Evolutionary conservation across 805 yeast species (phyloP).

Genomic region (Pichia membranifaciens): DNA sequence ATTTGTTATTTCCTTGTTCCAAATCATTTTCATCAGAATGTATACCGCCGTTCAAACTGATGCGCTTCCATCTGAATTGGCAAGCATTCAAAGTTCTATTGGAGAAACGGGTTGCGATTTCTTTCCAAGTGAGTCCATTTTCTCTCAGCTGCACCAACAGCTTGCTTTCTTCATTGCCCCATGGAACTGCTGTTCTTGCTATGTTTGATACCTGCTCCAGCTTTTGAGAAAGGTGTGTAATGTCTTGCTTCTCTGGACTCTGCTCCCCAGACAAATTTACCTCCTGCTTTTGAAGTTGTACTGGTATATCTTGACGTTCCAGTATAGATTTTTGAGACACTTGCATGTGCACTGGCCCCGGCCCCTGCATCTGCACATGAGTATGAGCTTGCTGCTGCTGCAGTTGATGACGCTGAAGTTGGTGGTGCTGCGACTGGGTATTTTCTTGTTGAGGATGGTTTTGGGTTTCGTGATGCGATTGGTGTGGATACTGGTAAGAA

Average conservation of each 20-base stretch:
- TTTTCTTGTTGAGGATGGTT: no score
- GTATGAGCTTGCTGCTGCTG: constrained; percentile 1
- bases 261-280: no score
- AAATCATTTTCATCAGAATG: not conserved
- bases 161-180: constrained; percentile 7
- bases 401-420: not conserved
- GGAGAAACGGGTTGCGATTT: constrained; percentile 6
- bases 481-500: no score
- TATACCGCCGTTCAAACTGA: constrained; percentile 7
- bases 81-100: constrained; percentile 12
- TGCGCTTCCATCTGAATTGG: constrained; percentile 12
- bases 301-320: not conserved
- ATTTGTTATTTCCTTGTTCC: not conserved
- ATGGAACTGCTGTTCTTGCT: constrained; percentile 8
- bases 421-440: no score
- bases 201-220: not conserved
- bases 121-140: constrained; percentile 8
- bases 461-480: no score
- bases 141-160: constrained; percentile 5
- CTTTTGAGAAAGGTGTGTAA: no score
- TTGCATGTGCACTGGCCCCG: not conserved
- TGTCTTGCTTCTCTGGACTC: no score
- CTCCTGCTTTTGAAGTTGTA: not conserved
- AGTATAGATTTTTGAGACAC: not conserved
- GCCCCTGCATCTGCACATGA: not conserved